These are phyloP conservation scores for Yamadazyma nakazawae DNA, from an alignment of 805 yeast species.

Conservation along the genomic window DNA sequence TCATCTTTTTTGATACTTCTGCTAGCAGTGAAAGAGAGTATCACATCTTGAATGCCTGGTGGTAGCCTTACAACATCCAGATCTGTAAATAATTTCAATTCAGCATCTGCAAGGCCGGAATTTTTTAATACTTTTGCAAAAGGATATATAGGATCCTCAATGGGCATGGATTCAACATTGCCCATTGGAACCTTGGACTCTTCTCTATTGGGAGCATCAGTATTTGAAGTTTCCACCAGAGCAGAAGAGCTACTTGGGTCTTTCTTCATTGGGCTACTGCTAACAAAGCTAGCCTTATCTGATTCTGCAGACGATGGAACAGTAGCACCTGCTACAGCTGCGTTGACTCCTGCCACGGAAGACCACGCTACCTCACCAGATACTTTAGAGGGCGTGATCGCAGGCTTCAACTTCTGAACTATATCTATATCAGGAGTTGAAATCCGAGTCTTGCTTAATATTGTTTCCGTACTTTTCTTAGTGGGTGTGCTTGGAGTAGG, in stretches of 20 bases:
- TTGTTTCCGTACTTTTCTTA: constrained; percentile 4
- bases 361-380: constrained; percentile 56
- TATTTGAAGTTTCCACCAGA: constrained; percentile 2
- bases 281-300: not conserved
- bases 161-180: not conserved
- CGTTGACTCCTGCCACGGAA: constrained; percentile 46
- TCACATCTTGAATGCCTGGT: constrained; percentile 42
- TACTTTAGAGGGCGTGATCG: constrained; percentile 52
- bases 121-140: constrained; percentile 28
- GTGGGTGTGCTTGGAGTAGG: constrained; percentile 8
- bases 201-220: not conserved
- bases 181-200: not conserved
- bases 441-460: constrained; percentile 5
- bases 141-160: constrained; percentile 8
- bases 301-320: constrained; percentile 8
- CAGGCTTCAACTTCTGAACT: constrained; percentile 49
- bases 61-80: constrained; percentile 32
- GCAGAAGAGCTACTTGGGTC: constrained; percentile 1
- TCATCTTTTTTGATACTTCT: constrained; percentile 19
- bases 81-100: constrained; percentile 34
- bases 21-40: constrained; percentile 35
- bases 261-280: not conserved
- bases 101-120: constrained; percentile 29
- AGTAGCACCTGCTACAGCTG: constrained; percentile 10
- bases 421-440: constrained; percentile 33